Evolutionary conservation across 306 rosid genomes (phyloP).

Genomic region (Cercis canadensis): DNA sequence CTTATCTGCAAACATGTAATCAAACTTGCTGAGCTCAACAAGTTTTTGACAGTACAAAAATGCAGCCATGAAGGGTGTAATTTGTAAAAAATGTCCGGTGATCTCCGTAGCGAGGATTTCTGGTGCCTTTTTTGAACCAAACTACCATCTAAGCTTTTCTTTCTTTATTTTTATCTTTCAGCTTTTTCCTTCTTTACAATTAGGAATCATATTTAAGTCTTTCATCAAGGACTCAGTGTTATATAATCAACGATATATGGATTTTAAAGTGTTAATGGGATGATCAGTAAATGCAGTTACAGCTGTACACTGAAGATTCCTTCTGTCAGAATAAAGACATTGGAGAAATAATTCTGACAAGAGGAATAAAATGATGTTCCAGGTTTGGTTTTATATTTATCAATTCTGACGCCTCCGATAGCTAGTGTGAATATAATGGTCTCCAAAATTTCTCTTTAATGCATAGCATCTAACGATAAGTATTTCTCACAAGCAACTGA

Average conservation of each 20-base stretch:
- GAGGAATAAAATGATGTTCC: not conserved
- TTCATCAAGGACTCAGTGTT: not conserved
- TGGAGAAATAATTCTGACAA: too few relatives aligned
- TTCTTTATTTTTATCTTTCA: not conserved
- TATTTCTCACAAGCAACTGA: too few relatives aligned
- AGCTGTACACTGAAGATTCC: not conserved
- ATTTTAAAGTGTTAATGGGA: not conserved
- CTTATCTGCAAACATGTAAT: slow-evolving; percentile 42
- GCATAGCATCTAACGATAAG: too few relatives aligned
- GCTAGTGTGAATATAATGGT: not conserved
- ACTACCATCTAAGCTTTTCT: not conserved
- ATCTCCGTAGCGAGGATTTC: too few relatives aligned
- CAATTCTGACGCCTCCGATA: not conserved
- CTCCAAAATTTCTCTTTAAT: too few relatives aligned
- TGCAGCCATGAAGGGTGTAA: slow-evolving; percentile 14
- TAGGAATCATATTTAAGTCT: not conserved
- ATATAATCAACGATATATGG: not conserved
- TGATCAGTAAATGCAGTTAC: not conserved
- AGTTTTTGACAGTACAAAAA: slow-evolving; percentile 20
- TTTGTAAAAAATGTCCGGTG: not conserved
- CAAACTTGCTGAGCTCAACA: slow-evolving; percentile 20
- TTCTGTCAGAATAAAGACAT: not conserved
- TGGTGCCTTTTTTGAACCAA: slow-evolving; percentile 4
- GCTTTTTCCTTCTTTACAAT: not conserved
- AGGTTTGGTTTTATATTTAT: slow-evolving; percentile 6